phyloP scores from a whole-genome alignment of 1,284 basidiomycete genomes.

The Rhodotorula sp. region DNA sequence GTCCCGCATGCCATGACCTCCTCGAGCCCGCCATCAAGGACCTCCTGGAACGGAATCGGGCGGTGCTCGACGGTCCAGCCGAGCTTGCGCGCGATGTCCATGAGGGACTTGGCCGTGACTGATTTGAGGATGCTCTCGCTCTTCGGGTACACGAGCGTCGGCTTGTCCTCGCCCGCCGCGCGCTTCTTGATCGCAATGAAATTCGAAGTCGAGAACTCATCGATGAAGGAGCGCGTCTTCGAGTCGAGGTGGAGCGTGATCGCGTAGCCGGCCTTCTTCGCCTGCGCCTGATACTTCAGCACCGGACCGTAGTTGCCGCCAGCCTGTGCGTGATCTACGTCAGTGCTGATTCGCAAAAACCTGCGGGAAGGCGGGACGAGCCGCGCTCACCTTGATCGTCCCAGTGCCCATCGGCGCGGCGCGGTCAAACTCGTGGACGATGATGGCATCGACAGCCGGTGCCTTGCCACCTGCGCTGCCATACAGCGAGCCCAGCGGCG shows the following conservation, averaged over 20 bases:
- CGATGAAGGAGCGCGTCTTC: slow-evolving; percentile 45
- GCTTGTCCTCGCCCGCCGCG: slow-evolving; percentile 17
- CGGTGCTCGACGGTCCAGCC: slow-evolving; percentile 51
- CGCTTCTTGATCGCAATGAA: slow-evolving; percentile 46
- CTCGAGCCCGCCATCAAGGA: slow-evolving; percentile 41
- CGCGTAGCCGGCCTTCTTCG: slow-evolving; percentile 50
- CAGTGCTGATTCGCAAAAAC: neutral
- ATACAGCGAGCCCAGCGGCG: slow-evolving; percentile 51
- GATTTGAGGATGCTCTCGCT: slow-evolving; percentile 44
- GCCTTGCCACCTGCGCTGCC: slow-evolving; percentile 46
- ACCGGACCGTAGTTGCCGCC: slow-evolving; percentile 51
- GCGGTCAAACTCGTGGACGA: slow-evolving; percentile 51
- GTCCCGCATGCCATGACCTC: slow-evolving; percentile 43
- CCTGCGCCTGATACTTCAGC: slow-evolving; percentile 43
- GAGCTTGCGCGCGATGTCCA: slow-evolving; percentile 47
- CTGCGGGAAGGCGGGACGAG: neutral
- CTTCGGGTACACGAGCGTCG: slow-evolving; percentile 42
- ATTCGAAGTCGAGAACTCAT: slow-evolving; percentile 53
- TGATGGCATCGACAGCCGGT: slow-evolving; percentile 50
- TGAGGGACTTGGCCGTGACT: slow-evolving; percentile 44
- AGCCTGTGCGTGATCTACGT: slow-evolving; percentile 36
- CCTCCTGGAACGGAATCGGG: slow-evolving; percentile 48
- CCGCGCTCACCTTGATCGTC: slow-evolving; percentile 45
- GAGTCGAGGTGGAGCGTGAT: slow-evolving; percentile 51
- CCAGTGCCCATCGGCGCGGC: slow-evolving; percentile 49